Evolutionary conservation across 345 rosid genomes (phyloP).

Genomic region (Hibiscus trionum): DNA sequence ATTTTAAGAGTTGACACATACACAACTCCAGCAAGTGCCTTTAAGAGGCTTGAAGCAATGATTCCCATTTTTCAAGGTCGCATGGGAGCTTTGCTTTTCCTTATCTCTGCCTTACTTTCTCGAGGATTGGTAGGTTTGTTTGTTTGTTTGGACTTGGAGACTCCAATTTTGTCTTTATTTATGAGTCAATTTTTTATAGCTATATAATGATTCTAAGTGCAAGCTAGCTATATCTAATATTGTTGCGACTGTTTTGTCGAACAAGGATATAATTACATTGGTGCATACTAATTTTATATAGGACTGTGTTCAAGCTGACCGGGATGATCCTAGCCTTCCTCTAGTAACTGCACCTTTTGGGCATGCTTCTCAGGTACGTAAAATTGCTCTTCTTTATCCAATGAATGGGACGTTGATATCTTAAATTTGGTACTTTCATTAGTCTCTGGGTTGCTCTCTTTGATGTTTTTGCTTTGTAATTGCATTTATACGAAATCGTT

Average conservation of each 20-base stretch:
- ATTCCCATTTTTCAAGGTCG: constrained; percentile 79
- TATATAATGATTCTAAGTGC: background rate
- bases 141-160: background rate
- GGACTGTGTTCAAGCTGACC: constrained; percentile 83
- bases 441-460: background rate
- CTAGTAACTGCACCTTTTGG: constrained; percentile 98
- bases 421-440: constrained; percentile 10
- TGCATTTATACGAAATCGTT: background rate
- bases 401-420: background rate
- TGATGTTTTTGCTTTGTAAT: background rate
- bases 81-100: constrained; percentile 92
- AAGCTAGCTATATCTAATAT: background rate
- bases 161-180: background rate
- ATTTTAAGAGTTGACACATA: constrained; percentile 57
- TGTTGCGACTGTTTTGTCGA: background rate
- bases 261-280: background rate
- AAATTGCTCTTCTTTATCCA: background rate
- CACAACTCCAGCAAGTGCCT: constrained; percentile 41
- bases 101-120: constrained; percentile 88
- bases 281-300: constrained; percentile 12
- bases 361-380: constrained; percentile 93
- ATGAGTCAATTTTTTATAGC: background rate
- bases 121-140: constrained; percentile 82
- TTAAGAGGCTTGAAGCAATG: constrained; percentile 45
- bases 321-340: constrained; percentile 89